Evolutionary conservation across 2,329 filamentous ascomycete species (phyloP).

Genomic region (Xylaria sp.): DNA sequence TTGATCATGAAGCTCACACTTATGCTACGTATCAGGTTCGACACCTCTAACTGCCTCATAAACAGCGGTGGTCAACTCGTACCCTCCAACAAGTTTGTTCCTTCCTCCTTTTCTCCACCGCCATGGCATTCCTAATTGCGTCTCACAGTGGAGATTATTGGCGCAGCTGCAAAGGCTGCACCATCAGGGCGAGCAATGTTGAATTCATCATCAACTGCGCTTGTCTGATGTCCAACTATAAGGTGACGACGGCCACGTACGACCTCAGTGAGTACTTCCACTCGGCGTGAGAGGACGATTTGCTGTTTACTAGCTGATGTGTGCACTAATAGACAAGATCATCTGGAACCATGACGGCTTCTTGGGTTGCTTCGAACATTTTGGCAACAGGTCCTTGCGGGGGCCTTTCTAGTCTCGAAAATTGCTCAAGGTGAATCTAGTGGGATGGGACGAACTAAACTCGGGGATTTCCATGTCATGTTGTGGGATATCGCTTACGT

Average conservation of each 20-base stretch:
- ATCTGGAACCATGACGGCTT: conserved; percentile 53
- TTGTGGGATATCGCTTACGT: conserved; percentile 29
- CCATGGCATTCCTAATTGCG: conserved; percentile 6
- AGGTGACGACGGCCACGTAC: conserved; percentile 38
- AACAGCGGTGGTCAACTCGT: conserved; percentile 48
- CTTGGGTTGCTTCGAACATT: conserved; percentile 53
- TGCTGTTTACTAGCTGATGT: conserved; percentile 19
- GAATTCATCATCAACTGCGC: conserved; percentile 45
- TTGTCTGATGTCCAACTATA: conserved; percentile 41
- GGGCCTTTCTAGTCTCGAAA: conserved; percentile 42
- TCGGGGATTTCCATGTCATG: background rate
- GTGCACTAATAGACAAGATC: conserved; percentile 47
- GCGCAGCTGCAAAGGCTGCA: conserved; percentile 47
- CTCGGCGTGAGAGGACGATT: background rate
- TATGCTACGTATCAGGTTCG: conserved; percentile 47
- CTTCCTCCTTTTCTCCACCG: background rate
- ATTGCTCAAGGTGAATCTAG: conserved; percentile 11
- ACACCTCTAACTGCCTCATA: conserved; percentile 50
- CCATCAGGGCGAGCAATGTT: conserved; percentile 41
- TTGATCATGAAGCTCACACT: conserved; percentile 17
- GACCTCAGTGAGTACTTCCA: conserved; percentile 46
- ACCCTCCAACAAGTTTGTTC: conserved; percentile 42
- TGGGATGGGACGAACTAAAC: background rate
- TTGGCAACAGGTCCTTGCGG: conserved; percentile 52
- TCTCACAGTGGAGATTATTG: conserved; percentile 47